These are phyloP conservation scores for Dendrocalamus sinicus DNA, from an alignment of 176 grass and related monocot species.

Conservation along the genomic window DNA sequence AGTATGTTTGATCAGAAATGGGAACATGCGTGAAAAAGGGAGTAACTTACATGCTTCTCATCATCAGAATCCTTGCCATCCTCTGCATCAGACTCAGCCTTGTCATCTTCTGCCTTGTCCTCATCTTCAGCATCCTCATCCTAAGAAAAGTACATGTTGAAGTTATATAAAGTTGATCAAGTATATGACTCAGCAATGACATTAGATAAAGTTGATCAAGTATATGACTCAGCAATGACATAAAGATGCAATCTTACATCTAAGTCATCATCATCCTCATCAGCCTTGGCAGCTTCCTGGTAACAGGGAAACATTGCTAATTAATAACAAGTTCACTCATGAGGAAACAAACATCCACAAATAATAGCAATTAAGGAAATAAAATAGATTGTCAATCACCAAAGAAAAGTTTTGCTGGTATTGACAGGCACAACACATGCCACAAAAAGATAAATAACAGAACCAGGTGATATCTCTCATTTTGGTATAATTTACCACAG, in stretches of 20 bases:
- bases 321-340: background rate
- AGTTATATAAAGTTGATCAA: constrained; percentile 3
- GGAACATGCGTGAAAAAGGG: background rate
- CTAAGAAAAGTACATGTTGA: constrained; percentile 11
- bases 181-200: background rate
- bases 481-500: background rate
- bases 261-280: constrained; percentile 51
- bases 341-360: background rate
- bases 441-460: background rate
- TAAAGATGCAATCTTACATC: constrained; percentile 36
- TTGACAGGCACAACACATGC: background rate
- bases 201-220: constrained; percentile 1
- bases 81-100: constrained; percentile 54
- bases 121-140: constrained; percentile 60
- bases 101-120: constrained; percentile 50
- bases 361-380: background rate
- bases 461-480: background rate
- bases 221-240: background rate
- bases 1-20: background rate
- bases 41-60: constrained; percentile 52
- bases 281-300: constrained; percentile 55
- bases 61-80: constrained; percentile 63
- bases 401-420: background rate
- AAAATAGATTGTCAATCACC: background rate
- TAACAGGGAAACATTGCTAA: constrained; percentile 18